phyloP scores from a whole-genome alignment of 768 basidiomycete genomes.

The Podaxis carcinomalis region DNA sequence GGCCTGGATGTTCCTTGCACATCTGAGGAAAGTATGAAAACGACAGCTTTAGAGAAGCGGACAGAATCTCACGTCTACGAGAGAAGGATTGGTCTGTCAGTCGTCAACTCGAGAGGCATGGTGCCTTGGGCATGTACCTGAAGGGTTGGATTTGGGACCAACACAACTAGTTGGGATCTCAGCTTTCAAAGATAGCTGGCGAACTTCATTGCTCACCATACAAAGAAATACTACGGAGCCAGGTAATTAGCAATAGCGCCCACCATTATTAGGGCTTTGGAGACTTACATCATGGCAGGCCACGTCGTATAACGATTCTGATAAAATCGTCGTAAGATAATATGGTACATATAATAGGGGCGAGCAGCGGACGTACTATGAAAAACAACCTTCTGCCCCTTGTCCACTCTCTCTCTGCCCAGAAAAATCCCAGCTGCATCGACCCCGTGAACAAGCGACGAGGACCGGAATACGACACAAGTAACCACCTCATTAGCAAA shows the following conservation, averaged over 20 bases:
- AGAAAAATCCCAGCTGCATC: slow-evolving; percentile 1
- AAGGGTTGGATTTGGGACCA: slow-evolving; percentile 9
- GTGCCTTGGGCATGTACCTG: not conserved
- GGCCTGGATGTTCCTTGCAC: not conserved
- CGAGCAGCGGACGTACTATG: not conserved
- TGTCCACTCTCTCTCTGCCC: slow-evolving; percentile 11
- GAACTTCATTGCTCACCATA: not conserved
- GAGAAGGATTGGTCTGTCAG: not conserved
- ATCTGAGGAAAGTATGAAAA: not conserved
- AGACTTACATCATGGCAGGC: slow-evolving; percentile 5
- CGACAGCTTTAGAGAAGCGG: not conserved
- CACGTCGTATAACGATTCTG: slow-evolving; percentile 9
- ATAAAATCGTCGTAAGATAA: not conserved
- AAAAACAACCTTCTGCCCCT: slow-evolving; percentile 5
- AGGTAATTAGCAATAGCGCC: not conserved
- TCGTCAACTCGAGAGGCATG: not conserved
- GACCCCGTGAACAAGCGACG: not conserved
- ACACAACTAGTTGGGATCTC: not conserved
- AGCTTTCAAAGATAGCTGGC: not conserved
- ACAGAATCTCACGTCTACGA: not conserved
- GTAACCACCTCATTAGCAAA: not conserved
- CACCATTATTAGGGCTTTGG: not conserved
- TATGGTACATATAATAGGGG: not conserved
- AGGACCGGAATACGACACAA: no score
- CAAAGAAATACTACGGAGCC: not conserved